These are phyloP conservation scores for Pyricularia grisea DNA, from an alignment of 2,329 filamentous ascomycete species.

Conservation along the genomic window DNA sequence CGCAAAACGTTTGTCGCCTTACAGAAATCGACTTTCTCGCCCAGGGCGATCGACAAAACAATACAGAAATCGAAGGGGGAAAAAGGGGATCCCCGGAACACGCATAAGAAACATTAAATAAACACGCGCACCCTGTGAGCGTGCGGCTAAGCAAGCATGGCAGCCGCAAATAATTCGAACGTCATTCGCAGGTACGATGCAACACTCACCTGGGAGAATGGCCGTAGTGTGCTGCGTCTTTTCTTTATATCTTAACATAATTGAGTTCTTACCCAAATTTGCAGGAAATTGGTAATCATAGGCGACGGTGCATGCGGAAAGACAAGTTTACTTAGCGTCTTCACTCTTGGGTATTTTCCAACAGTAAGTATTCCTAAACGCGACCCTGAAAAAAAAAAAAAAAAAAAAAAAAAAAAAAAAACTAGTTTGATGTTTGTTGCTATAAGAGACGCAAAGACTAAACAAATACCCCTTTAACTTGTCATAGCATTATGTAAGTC, in stretches of 20 bases:
- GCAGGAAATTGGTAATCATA: slow-evolving; percentile 91
- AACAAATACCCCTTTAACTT: not conserved
- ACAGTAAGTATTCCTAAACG: slow-evolving; percentile 57
- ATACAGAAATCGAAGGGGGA: not conserved
- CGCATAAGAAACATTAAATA: not conserved
- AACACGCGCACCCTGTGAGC: not conserved
- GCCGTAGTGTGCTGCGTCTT: not conserved
- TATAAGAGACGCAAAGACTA: not conserved
- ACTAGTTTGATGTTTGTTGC: not conserved
- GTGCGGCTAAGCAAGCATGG: slow-evolving; percentile 18
- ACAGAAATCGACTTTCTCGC: not conserved
- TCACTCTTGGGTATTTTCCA: slow-evolving; percentile 95
- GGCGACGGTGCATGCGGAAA: slow-evolving; percentile 97
- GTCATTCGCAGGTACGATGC: slow-evolving; percentile 26
- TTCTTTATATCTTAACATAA: not conserved
- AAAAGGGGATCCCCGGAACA: not conserved
- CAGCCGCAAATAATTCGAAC: slow-evolving; percentile 21
- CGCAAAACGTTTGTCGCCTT: not conserved
- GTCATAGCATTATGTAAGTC: slow-evolving; percentile 49
- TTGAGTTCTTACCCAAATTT: not conserved
- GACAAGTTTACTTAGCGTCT: slow-evolving; percentile 93
- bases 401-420: not conserved
- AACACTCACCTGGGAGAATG: not conserved
- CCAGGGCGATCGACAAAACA: not conserved
- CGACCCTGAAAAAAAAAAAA: not conserved